A percentile compares a stretch with the other conserved stretches of the same genome.
These are phyloP conservation scores for Cyberlindnera mycetangii DNA, from an alignment of 805 yeast genomes.

Conservation along the genomic window DNA sequence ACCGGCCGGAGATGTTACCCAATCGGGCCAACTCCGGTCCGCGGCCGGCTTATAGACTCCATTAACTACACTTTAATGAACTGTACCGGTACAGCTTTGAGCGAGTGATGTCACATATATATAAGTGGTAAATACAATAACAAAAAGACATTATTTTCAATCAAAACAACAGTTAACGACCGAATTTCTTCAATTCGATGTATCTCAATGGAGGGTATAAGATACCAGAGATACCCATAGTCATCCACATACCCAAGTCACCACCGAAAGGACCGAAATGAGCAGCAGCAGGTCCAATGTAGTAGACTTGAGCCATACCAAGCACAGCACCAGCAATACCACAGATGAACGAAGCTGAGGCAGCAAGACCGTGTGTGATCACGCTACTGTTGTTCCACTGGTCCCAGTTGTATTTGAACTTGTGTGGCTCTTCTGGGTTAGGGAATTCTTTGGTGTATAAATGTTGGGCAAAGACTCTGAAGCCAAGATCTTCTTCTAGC, in stretches of 20 bases:
- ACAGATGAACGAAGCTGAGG: slow-evolving; percentile 57
- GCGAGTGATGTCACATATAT: too few relatives aligned
- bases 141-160: slow-evolving; percentile 1
- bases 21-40: too few relatives aligned
- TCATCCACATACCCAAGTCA: slow-evolving; percentile 79
- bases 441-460: slow-evolving; percentile 42
- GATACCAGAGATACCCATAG: slow-evolving; percentile 67
- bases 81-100: too few relatives aligned
- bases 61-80: neutral
- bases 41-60: too few relatives aligned
- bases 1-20: too few relatives aligned
- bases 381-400: slow-evolving; percentile 62
- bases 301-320: slow-evolving; percentile 88
- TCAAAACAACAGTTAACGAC: too few relatives aligned
- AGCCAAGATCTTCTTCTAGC: slow-evolving; percentile 68
- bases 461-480: slow-evolving; percentile 49
- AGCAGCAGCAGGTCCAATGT: slow-evolving; percentile 73
- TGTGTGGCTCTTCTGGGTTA: slow-evolving; percentile 26
- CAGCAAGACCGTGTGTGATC: slow-evolving; percentile 71
- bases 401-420: slow-evolving; percentile 59
- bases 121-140: too few relatives aligned
- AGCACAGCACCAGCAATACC: slow-evolving; percentile 83
- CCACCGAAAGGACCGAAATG: slow-evolving; percentile 58
- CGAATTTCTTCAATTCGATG: slow-evolving; percentile 56
- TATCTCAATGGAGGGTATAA: slow-evolving; percentile 63